phyloP scores from a whole-genome alignment of 2,329 filamentous ascomycete genomes.

The Talaromyces sp. region DNA sequence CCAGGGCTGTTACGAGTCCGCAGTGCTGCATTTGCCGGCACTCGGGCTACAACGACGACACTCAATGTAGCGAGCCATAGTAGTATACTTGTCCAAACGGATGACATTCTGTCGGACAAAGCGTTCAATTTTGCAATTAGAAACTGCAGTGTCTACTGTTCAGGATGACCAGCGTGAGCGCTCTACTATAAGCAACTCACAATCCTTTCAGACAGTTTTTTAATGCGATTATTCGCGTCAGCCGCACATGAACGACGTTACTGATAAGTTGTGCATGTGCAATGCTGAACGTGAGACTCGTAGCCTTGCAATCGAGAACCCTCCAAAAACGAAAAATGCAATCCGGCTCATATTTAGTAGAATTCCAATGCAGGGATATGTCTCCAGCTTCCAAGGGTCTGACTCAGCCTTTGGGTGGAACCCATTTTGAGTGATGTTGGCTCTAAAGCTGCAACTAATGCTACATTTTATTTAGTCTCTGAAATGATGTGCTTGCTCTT shows the following conservation, averaged over 20 bases:
- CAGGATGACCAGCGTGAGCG: background rate
- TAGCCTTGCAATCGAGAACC: background rate
- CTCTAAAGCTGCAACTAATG: background rate
- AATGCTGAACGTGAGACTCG: background rate
- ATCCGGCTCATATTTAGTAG: background rate
- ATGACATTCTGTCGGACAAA: background rate
- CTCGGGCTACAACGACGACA: background rate
- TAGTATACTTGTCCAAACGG: background rate
- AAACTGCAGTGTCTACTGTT: background rate
- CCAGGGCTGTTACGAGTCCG: slow-evolving; percentile 2
- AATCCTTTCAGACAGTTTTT: background rate
- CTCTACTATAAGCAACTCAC: background rate
- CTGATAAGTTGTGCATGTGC: background rate
- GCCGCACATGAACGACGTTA: background rate
- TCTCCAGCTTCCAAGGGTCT: background rate
- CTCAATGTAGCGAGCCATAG: slow-evolving; percentile 3
- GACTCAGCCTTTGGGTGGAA: background rate
- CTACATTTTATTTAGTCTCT: background rate
- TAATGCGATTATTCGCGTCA: background rate
- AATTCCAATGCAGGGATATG: background rate
- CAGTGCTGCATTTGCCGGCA: background rate
- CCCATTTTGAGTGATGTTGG: background rate
- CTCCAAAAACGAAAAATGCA: background rate
- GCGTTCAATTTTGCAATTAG: background rate
- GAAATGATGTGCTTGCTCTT: background rate